Conservation (phyloP, 1,284 basidiomycete species). For the Polyporus tsugae region DNA sequence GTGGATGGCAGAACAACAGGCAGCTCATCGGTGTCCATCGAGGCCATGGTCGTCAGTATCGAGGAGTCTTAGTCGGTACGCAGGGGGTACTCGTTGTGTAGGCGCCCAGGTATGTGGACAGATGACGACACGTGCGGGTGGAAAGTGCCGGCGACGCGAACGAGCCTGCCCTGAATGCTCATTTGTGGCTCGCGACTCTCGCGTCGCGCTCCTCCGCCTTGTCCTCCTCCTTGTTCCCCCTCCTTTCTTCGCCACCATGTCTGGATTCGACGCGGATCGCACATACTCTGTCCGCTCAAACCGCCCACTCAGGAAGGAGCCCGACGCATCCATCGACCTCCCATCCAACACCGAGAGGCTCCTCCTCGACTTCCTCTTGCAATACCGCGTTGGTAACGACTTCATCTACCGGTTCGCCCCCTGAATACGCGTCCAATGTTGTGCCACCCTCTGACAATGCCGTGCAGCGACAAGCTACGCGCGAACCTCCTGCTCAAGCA, state of each 20-base stretch:
- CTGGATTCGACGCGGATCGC: constrained; percentile 80
- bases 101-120: constrained; percentile 36
- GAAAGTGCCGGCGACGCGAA: constrained; percentile 36
- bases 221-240: not conserved
- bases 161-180: constrained; percentile 42
- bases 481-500: constrained; percentile 92
- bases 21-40: constrained; percentile 81
- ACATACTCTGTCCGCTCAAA: constrained; percentile 83
- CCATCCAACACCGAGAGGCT: constrained; percentile 84
- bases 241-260: constrained; percentile 44
- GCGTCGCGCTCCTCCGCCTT: constrained; percentile 15
- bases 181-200: constrained; percentile 27
- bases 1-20: constrained; percentile 75
- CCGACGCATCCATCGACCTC: constrained; percentile 62
- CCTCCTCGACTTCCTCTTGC: constrained; percentile 85
- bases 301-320: constrained; percentile 45
- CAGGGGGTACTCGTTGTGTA: constrained; percentile 46
- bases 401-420: constrained; percentile 84
- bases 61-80: constrained; percentile 51
- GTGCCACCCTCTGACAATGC: constrained; percentile 11
- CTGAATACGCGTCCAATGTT: not conserved
- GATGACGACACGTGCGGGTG: constrained; percentile 49
- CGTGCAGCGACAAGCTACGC: constrained; percentile 84
- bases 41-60: constrained; percentile 54
- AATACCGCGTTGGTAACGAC: constrained; percentile 88